A percentile compares a stretch with the other conserved stretches of the same genome.
Conservation (phyloP, 495 filamentous ascomycete genomes). For the Sabuloglossum arenarium region DNA sequence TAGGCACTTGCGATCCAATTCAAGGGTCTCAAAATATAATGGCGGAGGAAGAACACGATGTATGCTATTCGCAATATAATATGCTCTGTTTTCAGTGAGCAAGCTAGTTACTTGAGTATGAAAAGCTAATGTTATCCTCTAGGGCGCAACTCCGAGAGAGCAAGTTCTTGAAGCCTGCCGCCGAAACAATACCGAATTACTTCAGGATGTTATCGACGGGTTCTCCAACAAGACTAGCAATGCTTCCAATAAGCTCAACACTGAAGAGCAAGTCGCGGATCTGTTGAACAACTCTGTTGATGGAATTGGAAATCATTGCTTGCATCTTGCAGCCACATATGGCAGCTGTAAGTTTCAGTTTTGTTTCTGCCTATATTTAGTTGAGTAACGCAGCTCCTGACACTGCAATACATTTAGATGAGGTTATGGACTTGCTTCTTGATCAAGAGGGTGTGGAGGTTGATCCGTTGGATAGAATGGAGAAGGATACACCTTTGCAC, state of each 20-base stretch:
- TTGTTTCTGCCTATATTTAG: not conserved
- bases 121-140: slow-evolving; percentile 3
- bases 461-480: slow-evolving; percentile 60
- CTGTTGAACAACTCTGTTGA: slow-evolving; percentile 73
- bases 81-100: not conserved
- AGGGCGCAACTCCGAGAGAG: slow-evolving; percentile 78
- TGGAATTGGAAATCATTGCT: slow-evolving; percentile 62
- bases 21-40: not conserved
- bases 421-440: slow-evolving; percentile 76
- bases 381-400: not conserved
- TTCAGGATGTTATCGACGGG: slow-evolving; percentile 33
- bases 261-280: slow-evolving; percentile 31
- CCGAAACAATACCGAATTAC: slow-evolving; percentile 72
- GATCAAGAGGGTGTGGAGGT: slow-evolving; percentile 92
- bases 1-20: not conserved
- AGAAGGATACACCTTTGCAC: slow-evolving; percentile 83
- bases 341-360: slow-evolving; percentile 55
- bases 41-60: not conserved
- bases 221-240: slow-evolving; percentile 6
- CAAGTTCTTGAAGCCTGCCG: slow-evolving; percentile 83
- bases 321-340: slow-evolving; percentile 71
- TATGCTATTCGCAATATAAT: not conserved
- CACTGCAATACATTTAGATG: slow-evolving; percentile 31
- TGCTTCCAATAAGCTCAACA: slow-evolving; percentile 14
- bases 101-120: not conserved